Percentiles rank a stretch among this genome's conserved stretches.
phyloP scores from a whole-genome alignment of 108 stramenopile genomes.

The Cyclostephanos invisitatus region DNA sequence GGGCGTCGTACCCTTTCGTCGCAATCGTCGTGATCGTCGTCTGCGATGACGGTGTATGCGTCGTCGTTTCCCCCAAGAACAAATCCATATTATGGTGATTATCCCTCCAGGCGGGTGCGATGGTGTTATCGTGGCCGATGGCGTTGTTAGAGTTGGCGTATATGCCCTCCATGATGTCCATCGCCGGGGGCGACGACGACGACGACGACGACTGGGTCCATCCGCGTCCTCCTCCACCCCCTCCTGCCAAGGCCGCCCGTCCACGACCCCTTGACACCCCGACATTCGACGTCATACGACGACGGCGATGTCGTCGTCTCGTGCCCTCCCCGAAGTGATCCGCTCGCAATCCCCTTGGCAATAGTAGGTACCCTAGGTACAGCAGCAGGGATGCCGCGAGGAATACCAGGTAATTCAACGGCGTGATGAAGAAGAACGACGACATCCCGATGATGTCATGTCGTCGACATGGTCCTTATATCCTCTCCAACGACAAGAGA shows the following conservation, averaged over 20 bases:
- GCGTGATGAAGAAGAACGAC: constrained; percentile 6
- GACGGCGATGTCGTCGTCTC: constrained; percentile 16
- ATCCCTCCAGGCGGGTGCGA: not conserved
- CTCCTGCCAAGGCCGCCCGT: not conserved
- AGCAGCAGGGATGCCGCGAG: constrained; percentile 18
- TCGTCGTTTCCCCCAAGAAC: not conserved
- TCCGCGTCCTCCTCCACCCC: not conserved
- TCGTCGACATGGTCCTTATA: not conserved
- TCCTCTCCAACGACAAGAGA: too few species aligned
- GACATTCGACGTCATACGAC: not conserved
- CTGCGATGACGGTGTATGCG: not conserved
- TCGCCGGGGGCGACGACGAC: not conserved
- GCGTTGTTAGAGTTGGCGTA: constrained; percentile 13
- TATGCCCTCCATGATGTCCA: constrained; percentile 4
- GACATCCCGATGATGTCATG: too few species aligned
- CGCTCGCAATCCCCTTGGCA: constrained; percentile 27
- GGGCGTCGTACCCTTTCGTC: not conserved
- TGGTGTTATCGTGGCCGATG: not conserved
- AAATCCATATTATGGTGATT: not conserved
- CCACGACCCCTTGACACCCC: not conserved
- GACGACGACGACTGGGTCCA: not conserved
- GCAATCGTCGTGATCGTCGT: not conserved
- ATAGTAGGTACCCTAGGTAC: constrained; percentile 21
- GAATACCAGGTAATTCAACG: constrained; percentile 26
- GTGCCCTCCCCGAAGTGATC: constrained; percentile 15